phyloP scores from a whole-genome alignment of 805 yeast species.

The Helenozyma baotianmanensis region DNA sequence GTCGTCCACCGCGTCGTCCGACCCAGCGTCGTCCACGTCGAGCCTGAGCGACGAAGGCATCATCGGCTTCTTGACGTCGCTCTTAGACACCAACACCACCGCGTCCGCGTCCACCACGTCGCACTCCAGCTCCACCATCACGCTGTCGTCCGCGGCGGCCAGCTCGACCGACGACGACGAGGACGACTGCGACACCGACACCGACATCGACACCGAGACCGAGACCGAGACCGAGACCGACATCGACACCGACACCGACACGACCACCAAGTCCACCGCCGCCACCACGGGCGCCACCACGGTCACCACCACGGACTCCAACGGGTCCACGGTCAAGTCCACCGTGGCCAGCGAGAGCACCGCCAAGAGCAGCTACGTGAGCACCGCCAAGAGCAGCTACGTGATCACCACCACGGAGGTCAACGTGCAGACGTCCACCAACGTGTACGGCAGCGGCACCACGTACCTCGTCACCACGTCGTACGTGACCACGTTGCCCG shows the following conservation, averaged over 20 bases:
- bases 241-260: not conserved
- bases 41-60: too few relatives aligned
- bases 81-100: too few relatives aligned
- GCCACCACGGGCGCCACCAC: constrained; percentile 4
- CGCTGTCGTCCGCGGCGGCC: not conserved
- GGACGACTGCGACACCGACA: constrained; percentile 2
- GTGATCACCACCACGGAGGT: constrained; percentile 9
- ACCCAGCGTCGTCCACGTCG: too few relatives aligned
- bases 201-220: constrained; percentile 3
- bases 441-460: constrained; percentile 7
- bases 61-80: too few relatives aligned
- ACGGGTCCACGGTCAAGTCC: not conserved
- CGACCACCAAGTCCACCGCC: constrained; percentile 1
- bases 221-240: constrained; percentile 1
- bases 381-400: not conserved
- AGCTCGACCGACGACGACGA: constrained; percentile 2
- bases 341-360: not conserved
- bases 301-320: constrained; percentile 2
- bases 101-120: not conserved
- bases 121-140: not conserved
- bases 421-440: constrained; percentile 7
- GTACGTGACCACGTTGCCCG: constrained; percentile 9
- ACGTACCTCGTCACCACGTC: constrained; percentile 10
- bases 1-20: too few relatives aligned
- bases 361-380: not conserved